phyloP scores from a whole-genome alignment of 805 yeast species.

The Ogataea kodamae region DNA sequence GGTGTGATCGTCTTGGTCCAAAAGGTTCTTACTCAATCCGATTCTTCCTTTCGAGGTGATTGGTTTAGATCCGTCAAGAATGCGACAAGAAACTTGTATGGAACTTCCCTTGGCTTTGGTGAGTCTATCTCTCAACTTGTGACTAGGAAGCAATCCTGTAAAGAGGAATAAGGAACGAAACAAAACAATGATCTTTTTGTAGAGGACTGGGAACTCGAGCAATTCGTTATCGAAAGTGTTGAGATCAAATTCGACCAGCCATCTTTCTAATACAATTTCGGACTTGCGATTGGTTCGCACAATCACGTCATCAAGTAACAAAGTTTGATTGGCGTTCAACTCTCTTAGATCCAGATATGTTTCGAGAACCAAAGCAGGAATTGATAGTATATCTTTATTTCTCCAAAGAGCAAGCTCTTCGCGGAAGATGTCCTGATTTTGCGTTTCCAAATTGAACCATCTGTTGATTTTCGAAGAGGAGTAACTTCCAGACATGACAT shows the following conservation, averaged over 20 bases:
- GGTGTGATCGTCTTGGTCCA: constrained; percentile 41
- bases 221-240: constrained; percentile 34
- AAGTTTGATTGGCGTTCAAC: constrained; percentile 22
- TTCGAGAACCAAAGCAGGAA: constrained; percentile 85
- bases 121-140: constrained; percentile 49
- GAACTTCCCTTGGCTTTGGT: constrained; percentile 27
- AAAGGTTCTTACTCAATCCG: constrained; percentile 62
- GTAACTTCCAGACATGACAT: constrained; percentile 5
- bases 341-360: constrained; percentile 44
- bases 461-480: constrained; percentile 38
- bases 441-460: constrained; percentile 61
- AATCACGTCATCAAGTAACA: constrained; percentile 37
- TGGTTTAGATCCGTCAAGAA: constrained; percentile 74
- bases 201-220: constrained; percentile 62
- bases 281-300: constrained; percentile 60
- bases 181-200: constrained; percentile 69
- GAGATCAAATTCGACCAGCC: constrained; percentile 81
- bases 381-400: constrained; percentile 35
- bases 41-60: constrained; percentile 79
- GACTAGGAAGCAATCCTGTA: constrained; percentile 67
- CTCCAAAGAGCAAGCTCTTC: constrained; percentile 70
- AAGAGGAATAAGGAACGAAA: constrained; percentile 72
- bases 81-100: constrained; percentile 52
- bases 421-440: constrained; percentile 33
- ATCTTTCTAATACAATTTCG: constrained; percentile 91